Evolutionary conservation across 768 basidiomycete species (phyloP).

Genomic region (Pleurotus ostreatus): DNA sequence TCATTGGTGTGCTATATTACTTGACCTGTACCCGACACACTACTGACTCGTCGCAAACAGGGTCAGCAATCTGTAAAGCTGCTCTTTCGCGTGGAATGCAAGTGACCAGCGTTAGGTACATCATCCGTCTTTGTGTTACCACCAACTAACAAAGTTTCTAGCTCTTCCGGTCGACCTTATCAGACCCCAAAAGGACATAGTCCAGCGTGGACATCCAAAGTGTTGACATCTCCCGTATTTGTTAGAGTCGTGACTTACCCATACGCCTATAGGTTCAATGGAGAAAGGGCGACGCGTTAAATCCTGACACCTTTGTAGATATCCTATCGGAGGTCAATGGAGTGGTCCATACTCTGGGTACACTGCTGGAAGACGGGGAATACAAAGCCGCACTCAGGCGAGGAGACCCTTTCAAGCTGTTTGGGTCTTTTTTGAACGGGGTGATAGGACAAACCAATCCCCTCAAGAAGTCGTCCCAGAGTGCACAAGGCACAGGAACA

Average conservation of each 20-base stretch:
- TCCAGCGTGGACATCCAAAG: slow-evolving; percentile 82
- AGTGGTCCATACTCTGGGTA: slow-evolving; percentile 93
- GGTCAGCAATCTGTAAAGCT: slow-evolving; percentile 89
- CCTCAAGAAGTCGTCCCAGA: slow-evolving; percentile 40
- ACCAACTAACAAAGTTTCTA: slow-evolving; percentile 22
- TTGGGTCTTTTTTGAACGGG: slow-evolving; percentile 42
- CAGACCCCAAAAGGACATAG: slow-evolving; percentile 85
- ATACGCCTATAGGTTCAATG: slow-evolving; percentile 67
- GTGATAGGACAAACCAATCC: slow-evolving; percentile 48
- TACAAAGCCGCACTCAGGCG: slow-evolving; percentile 76
- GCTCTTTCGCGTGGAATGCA: slow-evolving; percentile 80
- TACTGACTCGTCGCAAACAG: slow-evolving; percentile 34
- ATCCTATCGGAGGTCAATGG: slow-evolving; percentile 65
- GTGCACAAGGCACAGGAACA: slow-evolving; percentile 30
- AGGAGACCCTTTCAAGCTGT: slow-evolving; percentile 50
- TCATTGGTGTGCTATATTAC: slow-evolving; percentile 60
- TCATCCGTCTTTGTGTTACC: not conserved
- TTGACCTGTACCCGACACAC: not conserved
- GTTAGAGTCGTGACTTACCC: slow-evolving; percentile 12
- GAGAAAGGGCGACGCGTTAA: slow-evolving; percentile 79
- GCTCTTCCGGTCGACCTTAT: slow-evolving; percentile 85
- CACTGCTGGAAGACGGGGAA: slow-evolving; percentile 70
- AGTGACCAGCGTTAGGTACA: slow-evolving; percentile 86
- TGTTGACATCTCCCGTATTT: slow-evolving; percentile 25
- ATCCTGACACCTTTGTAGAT: slow-evolving; percentile 66